Evolutionary conservation across 1,139 yeast genomes (phyloP).

Genomic region (Debaryomycetaceae sp.): DNA sequence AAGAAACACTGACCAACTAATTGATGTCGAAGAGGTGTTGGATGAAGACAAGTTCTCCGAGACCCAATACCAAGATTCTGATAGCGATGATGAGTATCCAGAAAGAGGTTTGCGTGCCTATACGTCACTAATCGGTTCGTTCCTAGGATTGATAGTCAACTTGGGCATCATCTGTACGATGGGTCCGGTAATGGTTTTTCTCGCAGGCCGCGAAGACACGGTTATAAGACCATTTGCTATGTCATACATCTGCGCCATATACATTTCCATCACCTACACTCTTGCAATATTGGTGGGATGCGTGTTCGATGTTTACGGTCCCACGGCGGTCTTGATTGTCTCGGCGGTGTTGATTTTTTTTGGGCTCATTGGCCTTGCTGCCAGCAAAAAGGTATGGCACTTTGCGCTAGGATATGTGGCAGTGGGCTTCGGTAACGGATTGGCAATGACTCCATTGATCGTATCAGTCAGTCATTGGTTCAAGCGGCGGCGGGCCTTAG

Average conservation of each 20-base stretch:
- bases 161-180: slow-evolving; percentile 51
- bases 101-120: slow-evolving; percentile 55
- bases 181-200: slow-evolving; percentile 53
- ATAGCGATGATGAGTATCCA: slow-evolving; percentile 20
- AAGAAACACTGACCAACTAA: too few relatives aligned
- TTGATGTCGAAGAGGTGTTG: too few relatives aligned
- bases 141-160: slow-evolving; percentile 44
- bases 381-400: slow-evolving; percentile 42
- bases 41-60: too few relatives aligned
- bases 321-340: slow-evolving; percentile 30
- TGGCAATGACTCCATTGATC: slow-evolving; percentile 48
- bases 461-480: slow-evolving; percentile 59
- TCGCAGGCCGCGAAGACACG: slow-evolving; percentile 38
- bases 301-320: slow-evolving; percentile 47
- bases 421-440: slow-evolving; percentile 45
- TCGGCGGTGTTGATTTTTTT: slow-evolving; percentile 36
- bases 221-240: slow-evolving; percentile 31
- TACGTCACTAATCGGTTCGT: slow-evolving; percentile 51
- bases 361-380: slow-evolving; percentile 45
- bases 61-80: too few relatives aligned
- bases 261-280: slow-evolving; percentile 43
- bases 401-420: slow-evolving; percentile 50
- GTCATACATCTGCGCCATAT: slow-evolving; percentile 57
- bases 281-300: slow-evolving; percentile 56
- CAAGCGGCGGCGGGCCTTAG: slow-evolving; percentile 40